Evolutionary conservation across 768 basidiomycete genomes (phyloP), one percentile per base, ranked within the genome.

Genomic region (Baorangia bicolor): DNA sequence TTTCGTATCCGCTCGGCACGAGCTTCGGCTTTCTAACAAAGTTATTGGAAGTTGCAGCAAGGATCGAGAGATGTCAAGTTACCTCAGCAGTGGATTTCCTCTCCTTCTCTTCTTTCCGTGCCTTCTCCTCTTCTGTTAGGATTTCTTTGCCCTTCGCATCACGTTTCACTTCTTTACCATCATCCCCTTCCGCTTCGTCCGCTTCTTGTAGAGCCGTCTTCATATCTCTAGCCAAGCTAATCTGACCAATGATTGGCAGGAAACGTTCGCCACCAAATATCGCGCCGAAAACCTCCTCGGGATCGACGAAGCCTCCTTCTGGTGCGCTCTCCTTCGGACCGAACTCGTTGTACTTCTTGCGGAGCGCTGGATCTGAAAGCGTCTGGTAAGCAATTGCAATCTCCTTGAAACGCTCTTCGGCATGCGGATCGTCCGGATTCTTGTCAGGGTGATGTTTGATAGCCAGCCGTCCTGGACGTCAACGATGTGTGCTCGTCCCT

Each of bases 401-500:
- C 59, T 88, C 81, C 66, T 93, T 93, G 78, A 94, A 94, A n/a
- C 84, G 81, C 57, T 92, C 92, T 64, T 90, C 92, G 0, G 94
- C 92, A 25, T 78, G 72, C 0, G 91, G 92, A 70, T 94, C 92
- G 64, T 89, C 85, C 1, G 84, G 91, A 67, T 95, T 94, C 78
- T 94, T 94, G 80, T 94, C 92, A 0, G 92, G 92, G 69, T 94
- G 92, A 64, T 88, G 85, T 71, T 93, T 93, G 73, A 96, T 94
- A 2, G 93, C 93, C 48, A 92, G 78, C 7, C 88, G 83, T 41
- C 90, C 88, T 91, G 52, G 25, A 49, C 25, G 38, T 51, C 51
- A 35, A 28, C 21, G 31, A n/a, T n/a, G n/a, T n/a, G n/a, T n/a
- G n/a, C n/a, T n/a, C n/a, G n/a, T n/a, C n/a, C n/a, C n/a, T n/a